A percentile compares a stretch with the other conserved stretches of the same genome.
Evolutionary conservation across 202 grass and related monocot genomes (phyloP).

Genomic region (Dendrocalamus latiflorus): DNA sequence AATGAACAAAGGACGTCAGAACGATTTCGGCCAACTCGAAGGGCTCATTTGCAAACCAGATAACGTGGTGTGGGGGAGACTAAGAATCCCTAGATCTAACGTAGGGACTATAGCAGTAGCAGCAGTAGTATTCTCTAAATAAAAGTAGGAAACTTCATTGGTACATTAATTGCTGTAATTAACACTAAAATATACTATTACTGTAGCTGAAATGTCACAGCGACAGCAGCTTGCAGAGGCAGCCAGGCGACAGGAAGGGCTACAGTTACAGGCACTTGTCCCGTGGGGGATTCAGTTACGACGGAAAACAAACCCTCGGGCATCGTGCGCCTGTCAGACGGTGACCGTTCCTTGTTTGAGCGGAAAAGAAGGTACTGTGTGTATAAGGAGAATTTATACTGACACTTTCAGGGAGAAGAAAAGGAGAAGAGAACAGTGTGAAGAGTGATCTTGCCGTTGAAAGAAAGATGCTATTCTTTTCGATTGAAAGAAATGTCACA

Average conservation of each 20-base stretch:
- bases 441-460: neutral
- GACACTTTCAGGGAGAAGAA: neutral
- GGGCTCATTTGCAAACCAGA: too few relatives aligned
- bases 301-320: neutral
- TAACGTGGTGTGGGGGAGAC: too few relatives aligned
- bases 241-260: too few relatives aligned
- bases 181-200: neutral
- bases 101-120: too few relatives aligned
- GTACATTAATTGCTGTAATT: neutral
- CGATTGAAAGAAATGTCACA: slow-evolving; percentile 19
- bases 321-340: neutral
- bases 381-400: neutral
- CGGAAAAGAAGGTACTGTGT: neutral
- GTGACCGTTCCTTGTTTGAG: slow-evolving; percentile 31
- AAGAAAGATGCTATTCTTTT: slow-evolving; percentile 38
- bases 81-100: too few relatives aligned
- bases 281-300: slow-evolving; percentile 33
- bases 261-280: slow-evolving; percentile 38
- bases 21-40: too few relatives aligned
- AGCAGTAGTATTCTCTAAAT: neutral
- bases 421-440: too few relatives aligned
- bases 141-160: neutral
- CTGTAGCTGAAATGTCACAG: neutral
- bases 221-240: too few relatives aligned
- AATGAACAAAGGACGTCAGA: too few relatives aligned